Percentiles rank a stretch among this genome's conserved stretches.
Evolutionary conservation across 2,329 filamentous ascomycete species (phyloP).

Genomic region (Penicillium vulpinum): DNA sequence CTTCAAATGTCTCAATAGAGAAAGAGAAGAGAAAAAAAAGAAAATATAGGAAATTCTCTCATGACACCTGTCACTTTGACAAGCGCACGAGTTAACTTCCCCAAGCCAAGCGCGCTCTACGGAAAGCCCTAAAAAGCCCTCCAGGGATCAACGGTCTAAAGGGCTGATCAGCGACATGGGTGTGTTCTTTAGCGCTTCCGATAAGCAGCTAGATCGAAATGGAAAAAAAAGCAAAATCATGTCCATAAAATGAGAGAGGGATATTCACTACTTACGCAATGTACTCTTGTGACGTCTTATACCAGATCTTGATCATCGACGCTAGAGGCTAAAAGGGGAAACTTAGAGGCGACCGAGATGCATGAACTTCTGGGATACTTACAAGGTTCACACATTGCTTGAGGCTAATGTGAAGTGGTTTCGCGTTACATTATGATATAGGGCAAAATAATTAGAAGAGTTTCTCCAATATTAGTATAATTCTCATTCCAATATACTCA

Average conservation of each 20-base stretch:
- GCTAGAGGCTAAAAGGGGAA: slow-evolving; percentile 9
- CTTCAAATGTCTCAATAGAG: slow-evolving; percentile 10
- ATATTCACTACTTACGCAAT: neutral
- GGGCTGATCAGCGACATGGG: slow-evolving; percentile 23
- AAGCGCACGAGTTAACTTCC: slow-evolving; percentile 16
- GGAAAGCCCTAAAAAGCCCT: slow-evolving; percentile 1
- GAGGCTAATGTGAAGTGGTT: slow-evolving; percentile 1
- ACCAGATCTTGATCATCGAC: slow-evolving; percentile 4
- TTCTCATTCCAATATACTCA: neutral
- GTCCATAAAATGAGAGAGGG: slow-evolving; percentile 12
- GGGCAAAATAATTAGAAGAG: neutral
- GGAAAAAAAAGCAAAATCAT: slow-evolving; percentile 21
- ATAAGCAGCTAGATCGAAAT: slow-evolving; percentile 22
- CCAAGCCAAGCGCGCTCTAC: slow-evolving; percentile 13
- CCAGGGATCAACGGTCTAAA: slow-evolving; percentile 19
- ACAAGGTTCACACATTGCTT: slow-evolving; percentile 1
- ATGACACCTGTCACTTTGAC: slow-evolving; percentile 28
- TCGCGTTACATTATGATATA: slow-evolving; percentile 6
- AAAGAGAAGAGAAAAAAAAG: slow-evolving; percentile 8
- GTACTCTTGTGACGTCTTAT: neutral
- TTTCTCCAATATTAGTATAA: neutral
- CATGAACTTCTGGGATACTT: slow-evolving; percentile 17
- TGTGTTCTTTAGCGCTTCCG: slow-evolving; percentile 14
- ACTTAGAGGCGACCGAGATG: slow-evolving; percentile 4
- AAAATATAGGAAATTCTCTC: neutral